Evolutionary conservation across 2,329 filamentous ascomycete species (phyloP).

Genomic region (Podosphaera aphanis): DNA sequence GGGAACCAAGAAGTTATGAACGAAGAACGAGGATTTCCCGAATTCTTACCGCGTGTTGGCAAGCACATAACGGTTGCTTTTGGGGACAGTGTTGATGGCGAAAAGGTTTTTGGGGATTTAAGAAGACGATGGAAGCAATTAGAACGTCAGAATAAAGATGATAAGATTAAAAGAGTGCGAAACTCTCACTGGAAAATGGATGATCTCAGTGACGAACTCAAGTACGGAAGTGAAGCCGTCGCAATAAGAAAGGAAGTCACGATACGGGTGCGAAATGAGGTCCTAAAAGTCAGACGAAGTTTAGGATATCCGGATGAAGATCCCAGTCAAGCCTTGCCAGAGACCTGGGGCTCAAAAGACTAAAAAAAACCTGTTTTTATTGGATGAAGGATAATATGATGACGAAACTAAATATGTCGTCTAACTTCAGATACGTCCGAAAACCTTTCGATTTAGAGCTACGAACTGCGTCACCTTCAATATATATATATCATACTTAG

Average conservation of each 20-base stretch:
- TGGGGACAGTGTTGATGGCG: constrained; percentile 53
- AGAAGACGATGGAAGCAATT: constrained; percentile 51
- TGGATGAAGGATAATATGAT: background rate
- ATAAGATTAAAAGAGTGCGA: constrained; percentile 16
- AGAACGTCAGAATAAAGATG: constrained; percentile 25
- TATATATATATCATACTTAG: no score
- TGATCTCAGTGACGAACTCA: constrained; percentile 39
- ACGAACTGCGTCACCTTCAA: no score
- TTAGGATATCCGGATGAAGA: constrained; percentile 57
- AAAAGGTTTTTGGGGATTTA: constrained; percentile 55
- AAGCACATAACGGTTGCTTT: constrained; percentile 52
- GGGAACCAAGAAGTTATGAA: constrained; percentile 76
- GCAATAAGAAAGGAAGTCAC: constrained; percentile 62
- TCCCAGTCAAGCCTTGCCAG: constrained; percentile 48
- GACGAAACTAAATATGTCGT: background rate
- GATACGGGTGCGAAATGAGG: constrained; percentile 48
- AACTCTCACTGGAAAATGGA: constrained; percentile 23
- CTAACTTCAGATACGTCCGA: background rate
- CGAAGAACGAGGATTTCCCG: constrained; percentile 55
- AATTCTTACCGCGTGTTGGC: constrained; percentile 54
- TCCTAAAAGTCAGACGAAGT: constrained; percentile 50
- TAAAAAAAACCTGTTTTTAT: constrained; percentile 14
- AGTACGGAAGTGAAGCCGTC: constrained; percentile 50
- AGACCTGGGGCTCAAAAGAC: constrained; percentile 39
- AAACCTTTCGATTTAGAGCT: no score